Evolutionary conservation across 2,329 filamentous ascomycete species (phyloP).

Genomic region (Nannizziopsis barbatae): DNA sequence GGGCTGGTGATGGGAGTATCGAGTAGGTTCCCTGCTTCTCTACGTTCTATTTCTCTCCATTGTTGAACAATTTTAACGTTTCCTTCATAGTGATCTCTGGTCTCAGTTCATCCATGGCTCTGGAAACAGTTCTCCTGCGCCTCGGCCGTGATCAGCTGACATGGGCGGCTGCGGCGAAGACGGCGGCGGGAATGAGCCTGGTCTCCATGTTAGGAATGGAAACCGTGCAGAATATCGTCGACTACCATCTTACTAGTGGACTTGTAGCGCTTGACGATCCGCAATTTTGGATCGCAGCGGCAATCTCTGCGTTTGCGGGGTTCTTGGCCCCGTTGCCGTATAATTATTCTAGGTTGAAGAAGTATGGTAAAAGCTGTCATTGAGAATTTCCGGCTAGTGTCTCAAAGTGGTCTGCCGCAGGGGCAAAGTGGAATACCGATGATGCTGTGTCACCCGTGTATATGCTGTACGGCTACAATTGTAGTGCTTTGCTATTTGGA

Average conservation of each 20-base stretch:
- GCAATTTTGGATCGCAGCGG: slow-evolving; percentile 44
- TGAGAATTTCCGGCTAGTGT: slow-evolving; percentile 1
- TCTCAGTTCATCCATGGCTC: slow-evolving; percentile 41
- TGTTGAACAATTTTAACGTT: background rate
- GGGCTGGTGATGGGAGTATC: slow-evolving; percentile 43
- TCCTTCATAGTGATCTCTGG: slow-evolving; percentile 40
- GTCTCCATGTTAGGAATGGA: slow-evolving; percentile 52
- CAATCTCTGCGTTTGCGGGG: slow-evolving; percentile 15
- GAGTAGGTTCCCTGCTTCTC: slow-evolving; percentile 28
- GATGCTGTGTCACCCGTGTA: no score
- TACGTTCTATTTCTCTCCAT: background rate
- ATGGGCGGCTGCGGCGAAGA: slow-evolving; percentile 40
- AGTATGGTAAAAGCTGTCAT: slow-evolving; percentile 17
- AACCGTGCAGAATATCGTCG: slow-evolving; percentile 43
- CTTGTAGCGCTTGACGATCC: slow-evolving; percentile 38
- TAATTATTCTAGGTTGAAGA: slow-evolving; percentile 17
- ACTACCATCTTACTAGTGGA: slow-evolving; percentile 46
- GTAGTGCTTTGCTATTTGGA: no score
- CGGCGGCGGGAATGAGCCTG: slow-evolving; percentile 48
- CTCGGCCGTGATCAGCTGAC: slow-evolving; percentile 39
- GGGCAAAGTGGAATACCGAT: no score
- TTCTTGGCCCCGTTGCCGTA: slow-evolving; percentile 18
- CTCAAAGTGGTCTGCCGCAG: background rate
- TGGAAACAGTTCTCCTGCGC: slow-evolving; percentile 44
- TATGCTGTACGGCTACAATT: no score